A percentile compares a stretch with the other conserved stretches of the same genome.
These are phyloP conservation scores for Cystobasidium ongulense DNA, from an alignment of 768 basidiomycete genomes.

Conservation along the genomic window DNA sequence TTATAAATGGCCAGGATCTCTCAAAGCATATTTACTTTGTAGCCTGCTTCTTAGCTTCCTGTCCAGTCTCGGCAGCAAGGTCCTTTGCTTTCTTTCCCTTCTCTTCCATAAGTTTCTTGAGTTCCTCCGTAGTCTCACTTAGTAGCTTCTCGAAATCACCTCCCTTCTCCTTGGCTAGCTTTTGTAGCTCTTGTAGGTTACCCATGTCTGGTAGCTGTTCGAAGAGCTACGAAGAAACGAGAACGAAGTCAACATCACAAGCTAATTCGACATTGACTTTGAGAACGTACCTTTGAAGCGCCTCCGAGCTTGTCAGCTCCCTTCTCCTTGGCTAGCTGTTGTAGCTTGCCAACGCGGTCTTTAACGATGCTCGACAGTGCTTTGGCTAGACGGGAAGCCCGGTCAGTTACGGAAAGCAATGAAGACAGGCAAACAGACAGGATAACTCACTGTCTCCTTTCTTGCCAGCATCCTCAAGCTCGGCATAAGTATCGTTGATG, in stretches of 20 bases:
- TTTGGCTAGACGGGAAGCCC: conserved; percentile 32
- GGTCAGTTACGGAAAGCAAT: background rate
- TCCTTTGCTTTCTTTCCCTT: conserved; percentile 38
- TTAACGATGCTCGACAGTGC: conserved; percentile 37
- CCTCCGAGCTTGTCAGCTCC: conserved; percentile 29
- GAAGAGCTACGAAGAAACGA: conserved; percentile 1
- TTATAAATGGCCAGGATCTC: too few relatives aligned
- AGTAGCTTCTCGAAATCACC: conserved; percentile 39
- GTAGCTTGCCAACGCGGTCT: conserved; percentile 34
- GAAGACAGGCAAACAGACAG: background rate
- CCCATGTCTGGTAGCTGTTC: conserved; percentile 13
- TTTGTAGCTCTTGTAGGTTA: conserved; percentile 35
- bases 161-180: conserved; percentile 39
- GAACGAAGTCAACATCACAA: background rate
- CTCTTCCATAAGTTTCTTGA: conserved; percentile 40
- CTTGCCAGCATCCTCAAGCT: conserved; percentile 38
- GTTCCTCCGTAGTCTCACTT: conserved; percentile 37
- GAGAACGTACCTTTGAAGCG: background rate
- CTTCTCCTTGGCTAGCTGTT: conserved; percentile 30
- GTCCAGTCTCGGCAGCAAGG: conserved; percentile 32
- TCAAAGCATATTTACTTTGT: conserved; percentile 38
- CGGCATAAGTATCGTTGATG: conserved; percentile 37
- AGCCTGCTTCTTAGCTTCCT: conserved; percentile 36
- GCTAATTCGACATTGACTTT: background rate
- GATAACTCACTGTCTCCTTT: conserved; percentile 31